These are phyloP conservation scores for Chlorella sp. DNA, from an alignment of 139 green algal genomes.

Conservation along the genomic window DNA sequence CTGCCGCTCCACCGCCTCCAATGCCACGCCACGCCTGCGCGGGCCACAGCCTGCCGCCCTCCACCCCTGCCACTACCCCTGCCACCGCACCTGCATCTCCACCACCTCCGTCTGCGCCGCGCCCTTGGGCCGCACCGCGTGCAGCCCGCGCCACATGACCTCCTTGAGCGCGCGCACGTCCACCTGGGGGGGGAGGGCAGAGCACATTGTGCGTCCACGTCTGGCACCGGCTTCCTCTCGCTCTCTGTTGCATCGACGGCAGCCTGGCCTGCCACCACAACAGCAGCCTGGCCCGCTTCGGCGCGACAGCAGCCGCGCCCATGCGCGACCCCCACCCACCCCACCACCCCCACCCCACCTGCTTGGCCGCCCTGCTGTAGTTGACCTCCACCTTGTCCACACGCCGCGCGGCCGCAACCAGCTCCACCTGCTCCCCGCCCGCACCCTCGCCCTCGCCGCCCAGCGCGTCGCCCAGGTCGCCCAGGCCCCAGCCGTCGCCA, in stretches of 20 bases:
- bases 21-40: too few relatives aligned
- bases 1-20: too few relatives aligned
- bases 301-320: too few relatives aligned
- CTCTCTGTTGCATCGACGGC: too few relatives aligned
- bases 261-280: too few relatives aligned
- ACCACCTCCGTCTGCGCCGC: conserved; percentile 7
- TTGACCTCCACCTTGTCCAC: conserved; percentile 69
- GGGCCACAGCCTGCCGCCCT: too few relatives aligned
- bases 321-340: neutral
- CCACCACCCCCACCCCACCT: conserved; percentile 32
- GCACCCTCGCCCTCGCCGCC: conserved; percentile 2
- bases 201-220: too few relatives aligned
- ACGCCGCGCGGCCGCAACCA: conserved; percentile 40
- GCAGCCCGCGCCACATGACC: conserved; percentile 72
- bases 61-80: too few relatives aligned
- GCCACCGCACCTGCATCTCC: conserved; percentile 14
- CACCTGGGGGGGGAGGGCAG: conserved; percentile 43
- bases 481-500: conserved; percentile 11
- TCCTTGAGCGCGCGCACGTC: conserved; percentile 88
- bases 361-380: conserved; percentile 72
- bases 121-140: conserved; percentile 10
- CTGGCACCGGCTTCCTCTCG: too few relatives aligned
- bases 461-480: neutral
- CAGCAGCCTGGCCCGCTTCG: too few relatives aligned
- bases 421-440: conserved; percentile 7